Base-by-base conservation (phyloP, 208 protist species). In the Trypanosoma cruzi region DNA sequence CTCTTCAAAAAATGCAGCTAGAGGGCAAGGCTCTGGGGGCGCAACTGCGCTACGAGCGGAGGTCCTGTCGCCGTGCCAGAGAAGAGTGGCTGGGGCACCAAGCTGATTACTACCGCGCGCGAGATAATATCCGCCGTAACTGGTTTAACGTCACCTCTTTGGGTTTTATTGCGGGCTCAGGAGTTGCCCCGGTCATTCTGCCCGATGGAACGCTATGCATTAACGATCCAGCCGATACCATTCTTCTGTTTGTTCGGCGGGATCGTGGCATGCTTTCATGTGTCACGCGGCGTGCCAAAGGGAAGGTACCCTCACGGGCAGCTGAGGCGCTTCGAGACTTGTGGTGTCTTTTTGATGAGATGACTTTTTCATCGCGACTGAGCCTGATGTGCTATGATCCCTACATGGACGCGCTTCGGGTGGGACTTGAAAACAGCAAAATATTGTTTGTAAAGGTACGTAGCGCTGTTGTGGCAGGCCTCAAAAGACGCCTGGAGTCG, bases 161-260 rank as follows among this genome's bases (percentile, higher is more conserved):
- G 4, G 36, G 60, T 31, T 42, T 34, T 22, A 46, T 2, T 20
- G 14, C 26, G 28, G 18, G n/a, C 16, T 31, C 4, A 28, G 34
- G 46, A 29, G 20, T 75, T 37, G 14, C 29, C 11, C 69, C 69
- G 0, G 18, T 74, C 6, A 26, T 74, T n/a, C 37, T 74, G 46
- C 59, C 69, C 5, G 69, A 74, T 55, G 69, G 69, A 49, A 68
- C 59, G n/a, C 22, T 74, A 8, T 74, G 69, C 49, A 36, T 74
- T 10, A 68, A 64, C 56, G 57, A 64, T n/a, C 58, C 58, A 28
- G 26, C 18, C 24, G 56, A 72, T 48, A 28, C 44, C 2, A 34
- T 72, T 5, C 4, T 26, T 28, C 56, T 72, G 26, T 72, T 58
- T 48, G 44, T 13, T 36, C 29, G 29, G n/a, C 62, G 62, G n/a